phyloP scores from a whole-genome alignment of 257 asterid genomes.

The Scutellaria galericulata region DNA sequence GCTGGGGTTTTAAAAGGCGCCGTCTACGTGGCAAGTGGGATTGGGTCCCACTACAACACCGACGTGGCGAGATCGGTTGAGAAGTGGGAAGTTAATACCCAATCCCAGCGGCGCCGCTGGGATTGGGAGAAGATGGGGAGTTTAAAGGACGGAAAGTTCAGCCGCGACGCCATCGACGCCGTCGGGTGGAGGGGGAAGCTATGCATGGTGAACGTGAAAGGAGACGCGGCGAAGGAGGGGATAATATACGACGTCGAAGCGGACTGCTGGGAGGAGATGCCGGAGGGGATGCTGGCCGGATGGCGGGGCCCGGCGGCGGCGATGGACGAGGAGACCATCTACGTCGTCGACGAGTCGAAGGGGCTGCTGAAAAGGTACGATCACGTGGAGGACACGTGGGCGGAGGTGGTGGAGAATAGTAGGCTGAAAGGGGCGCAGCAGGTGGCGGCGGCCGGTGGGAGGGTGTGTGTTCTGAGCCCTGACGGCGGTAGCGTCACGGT shows the following conservation, averaged over 20 bases:
- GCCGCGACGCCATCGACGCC: slow-evolving; percentile 86
- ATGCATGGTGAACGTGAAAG: slow-evolving; percentile 87
- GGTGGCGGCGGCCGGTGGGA: slow-evolving; percentile 64
- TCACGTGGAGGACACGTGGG: slow-evolving; percentile 58
- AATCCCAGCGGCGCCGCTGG: slow-evolving; percentile 37
- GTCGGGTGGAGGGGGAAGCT: slow-evolving; percentile 81
- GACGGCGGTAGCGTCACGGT: slow-evolving; percentile 51
- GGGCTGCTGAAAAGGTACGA: slow-evolving; percentile 62
- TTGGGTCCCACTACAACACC: slow-evolving; percentile 64
- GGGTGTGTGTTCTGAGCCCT: slow-evolving; percentile 59
- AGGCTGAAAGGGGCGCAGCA: slow-evolving; percentile 61
- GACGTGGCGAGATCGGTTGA: slow-evolving; percentile 73
- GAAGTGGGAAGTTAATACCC: slow-evolving; percentile 53
- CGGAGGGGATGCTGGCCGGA: slow-evolving; percentile 78
- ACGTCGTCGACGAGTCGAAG: slow-evolving; percentile 65
- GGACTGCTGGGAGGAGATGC: slow-evolving; percentile 75
- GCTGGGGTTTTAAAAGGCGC: slow-evolving; percentile 50
- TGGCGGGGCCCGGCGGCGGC: slow-evolving; percentile 89
- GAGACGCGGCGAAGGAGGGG: slow-evolving; percentile 72
- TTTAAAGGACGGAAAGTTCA: slow-evolving; percentile 65
- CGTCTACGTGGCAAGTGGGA: slow-evolving; percentile 79
- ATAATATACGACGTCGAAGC: slow-evolving; percentile 50
- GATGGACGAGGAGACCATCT: slow-evolving; percentile 71
- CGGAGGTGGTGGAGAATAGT: slow-evolving; percentile 43
- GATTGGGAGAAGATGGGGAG: slow-evolving; percentile 63